These are phyloP conservation scores for Mallotus repandus DNA, from an alignment of 441 rosid species.

Conservation along the genomic window DNA sequence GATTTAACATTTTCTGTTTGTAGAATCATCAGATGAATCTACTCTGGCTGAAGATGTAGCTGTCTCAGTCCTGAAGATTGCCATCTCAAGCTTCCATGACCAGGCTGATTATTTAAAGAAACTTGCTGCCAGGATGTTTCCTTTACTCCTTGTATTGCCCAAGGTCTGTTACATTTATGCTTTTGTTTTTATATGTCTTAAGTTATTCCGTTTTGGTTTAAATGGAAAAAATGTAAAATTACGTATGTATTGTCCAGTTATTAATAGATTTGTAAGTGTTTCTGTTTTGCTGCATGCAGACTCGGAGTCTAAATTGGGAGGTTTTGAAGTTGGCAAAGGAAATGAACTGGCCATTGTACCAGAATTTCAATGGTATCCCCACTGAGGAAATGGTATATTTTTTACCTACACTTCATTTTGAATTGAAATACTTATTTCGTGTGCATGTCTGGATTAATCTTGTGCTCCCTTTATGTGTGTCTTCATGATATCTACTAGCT, in stretches of 20 bases:
- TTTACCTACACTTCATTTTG: not conserved
- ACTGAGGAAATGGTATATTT: slow-evolving; percentile 48
- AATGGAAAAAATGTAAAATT: not conserved
- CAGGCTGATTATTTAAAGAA: slow-evolving; percentile 46
- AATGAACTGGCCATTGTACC: slow-evolving; percentile 66
- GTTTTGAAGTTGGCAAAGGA: slow-evolving; percentile 62
- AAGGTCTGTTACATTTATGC: slow-evolving; percentile 41
- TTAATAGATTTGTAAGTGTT: slow-evolving; percentile 11
- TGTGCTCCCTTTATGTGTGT: slow-evolving; percentile 1
- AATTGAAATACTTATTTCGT: not conserved
- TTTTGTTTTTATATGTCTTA: not conserved
- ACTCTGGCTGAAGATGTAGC: slow-evolving; percentile 59
- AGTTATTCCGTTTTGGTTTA: not conserved
- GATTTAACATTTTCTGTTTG: slow-evolving; percentile 28
- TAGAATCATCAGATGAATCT: slow-evolving; percentile 56
- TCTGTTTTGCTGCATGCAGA: slow-evolving; percentile 45
- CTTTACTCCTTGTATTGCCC: slow-evolving; percentile 68
- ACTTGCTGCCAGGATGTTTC: slow-evolving; percentile 75
- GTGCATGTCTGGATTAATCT: not conserved
- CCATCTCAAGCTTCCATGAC: slow-evolving; percentile 45
- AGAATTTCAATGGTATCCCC: slow-evolving; percentile 45
- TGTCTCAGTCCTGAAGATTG: slow-evolving; percentile 53
- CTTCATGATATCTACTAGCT: slow-evolving; percentile 17
- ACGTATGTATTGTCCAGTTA: not conserved
- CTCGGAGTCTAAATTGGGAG: slow-evolving; percentile 59